A percentile compares a stretch with the other conserved stretches of the same genome.
Evolutionary conservation across 2,329 filamentous ascomycete genomes (phyloP).

Genomic region (Sordariomycetes sp.): DNA sequence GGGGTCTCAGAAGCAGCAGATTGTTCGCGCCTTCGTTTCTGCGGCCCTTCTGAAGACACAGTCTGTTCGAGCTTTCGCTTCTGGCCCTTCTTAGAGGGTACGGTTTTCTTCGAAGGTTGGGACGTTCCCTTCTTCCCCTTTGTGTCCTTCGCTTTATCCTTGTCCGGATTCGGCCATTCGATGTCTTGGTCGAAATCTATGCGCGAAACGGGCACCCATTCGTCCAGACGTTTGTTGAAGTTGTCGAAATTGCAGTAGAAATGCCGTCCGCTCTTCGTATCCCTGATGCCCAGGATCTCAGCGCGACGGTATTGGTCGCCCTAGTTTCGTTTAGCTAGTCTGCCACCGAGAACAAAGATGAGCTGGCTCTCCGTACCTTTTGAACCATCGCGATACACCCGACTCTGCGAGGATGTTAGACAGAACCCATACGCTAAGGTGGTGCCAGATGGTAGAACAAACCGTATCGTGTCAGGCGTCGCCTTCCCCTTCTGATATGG

Average conservation of each 20-base stretch:
- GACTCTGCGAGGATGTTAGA: conserved; percentile 18
- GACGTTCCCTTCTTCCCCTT: conserved; percentile 64
- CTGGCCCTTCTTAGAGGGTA: conserved; percentile 43
- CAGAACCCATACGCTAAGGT: neutral
- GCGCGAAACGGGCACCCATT: conserved; percentile 77
- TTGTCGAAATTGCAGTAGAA: conserved; percentile 98
- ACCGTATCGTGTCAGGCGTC: conserved; percentile 75
- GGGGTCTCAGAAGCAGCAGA: conserved; percentile 41
- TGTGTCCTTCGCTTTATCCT: conserved; percentile 62
- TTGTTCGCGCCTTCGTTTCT: conserved; percentile 44
- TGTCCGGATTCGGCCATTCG: conserved; percentile 91
- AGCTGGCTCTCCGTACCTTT: conserved; percentile 21
- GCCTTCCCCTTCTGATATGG: conserved; percentile 66
- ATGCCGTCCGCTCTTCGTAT: conserved; percentile 75
- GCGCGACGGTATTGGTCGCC: conserved; percentile 83
- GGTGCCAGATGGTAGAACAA: conserved; percentile 20
- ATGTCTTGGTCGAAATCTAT: conserved; percentile 86
- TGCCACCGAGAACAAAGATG: neutral
- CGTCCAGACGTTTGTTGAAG: conserved; percentile 79
- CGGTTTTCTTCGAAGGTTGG: conserved; percentile 42
- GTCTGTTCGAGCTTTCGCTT: conserved; percentile 45
- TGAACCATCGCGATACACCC: conserved; percentile 52
- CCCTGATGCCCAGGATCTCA: conserved; percentile 90
- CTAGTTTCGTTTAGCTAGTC: conserved; percentile 12
- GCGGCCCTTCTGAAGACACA: conserved; percentile 42